Evolutionary conservation across 2,329 filamentous ascomycete genomes (phyloP).

Genomic region (Bipolaris gigantea): DNA sequence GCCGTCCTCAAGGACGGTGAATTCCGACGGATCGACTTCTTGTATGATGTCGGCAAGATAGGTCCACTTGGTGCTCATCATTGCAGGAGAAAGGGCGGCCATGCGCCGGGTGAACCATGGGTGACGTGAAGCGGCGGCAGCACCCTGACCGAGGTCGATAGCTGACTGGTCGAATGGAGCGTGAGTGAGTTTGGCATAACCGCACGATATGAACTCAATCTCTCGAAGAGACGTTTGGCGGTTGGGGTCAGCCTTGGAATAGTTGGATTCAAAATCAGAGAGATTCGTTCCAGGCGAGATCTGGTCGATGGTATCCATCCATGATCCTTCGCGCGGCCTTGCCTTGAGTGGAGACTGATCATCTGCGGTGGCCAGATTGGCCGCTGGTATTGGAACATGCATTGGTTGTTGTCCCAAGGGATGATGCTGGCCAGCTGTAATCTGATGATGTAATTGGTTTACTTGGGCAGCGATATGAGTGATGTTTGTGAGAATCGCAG

Average conservation of each 20-base stretch:
- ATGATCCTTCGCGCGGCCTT: conserved; percentile 50
- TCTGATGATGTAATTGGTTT: conserved; percentile 12
- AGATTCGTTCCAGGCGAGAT: conserved; percentile 55
- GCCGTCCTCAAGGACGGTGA: conserved; percentile 35
- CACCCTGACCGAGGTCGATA: conserved; percentile 29
- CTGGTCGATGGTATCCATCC: conserved; percentile 54
- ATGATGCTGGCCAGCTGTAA: neutral
- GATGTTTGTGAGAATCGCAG: conserved; percentile 5
- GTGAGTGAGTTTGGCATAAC: conserved; percentile 56
- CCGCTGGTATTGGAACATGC: conserved; percentile 8
- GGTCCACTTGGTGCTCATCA: conserved; percentile 44
- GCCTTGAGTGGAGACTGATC: conserved; percentile 39
- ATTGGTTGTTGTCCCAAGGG: conserved; percentile 1
- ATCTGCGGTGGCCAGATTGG: neutral
- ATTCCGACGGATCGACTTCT: conserved; percentile 38
- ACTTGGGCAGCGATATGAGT: conserved; percentile 8
- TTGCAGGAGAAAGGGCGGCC: conserved; percentile 35
- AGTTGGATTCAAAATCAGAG: conserved; percentile 44
- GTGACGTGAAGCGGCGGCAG: conserved; percentile 13
- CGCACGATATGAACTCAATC: conserved; percentile 63
- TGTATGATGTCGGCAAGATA: conserved; percentile 48
- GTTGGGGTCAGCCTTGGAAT: conserved; percentile 35
- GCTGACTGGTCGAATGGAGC: conserved; percentile 38
- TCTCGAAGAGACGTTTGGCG: conserved; percentile 42
- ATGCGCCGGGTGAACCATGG: conserved; percentile 36